Evolutionary conservation across 164 flowering plant genomes (phyloP), one percentile per base, ranked within the genome.

Genomic region (Berberis vulgaris): DNA sequence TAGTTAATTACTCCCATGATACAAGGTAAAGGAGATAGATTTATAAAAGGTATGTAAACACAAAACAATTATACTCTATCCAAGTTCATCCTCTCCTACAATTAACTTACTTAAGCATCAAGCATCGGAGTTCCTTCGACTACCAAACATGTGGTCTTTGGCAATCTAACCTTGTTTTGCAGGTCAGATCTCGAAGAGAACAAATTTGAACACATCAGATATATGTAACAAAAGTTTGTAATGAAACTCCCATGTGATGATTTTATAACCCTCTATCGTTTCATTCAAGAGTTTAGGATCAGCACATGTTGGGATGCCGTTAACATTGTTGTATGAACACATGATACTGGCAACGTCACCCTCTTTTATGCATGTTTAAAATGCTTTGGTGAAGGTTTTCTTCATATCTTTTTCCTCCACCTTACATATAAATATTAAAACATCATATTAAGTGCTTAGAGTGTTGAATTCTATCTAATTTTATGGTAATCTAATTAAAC

Each of bases 281-380:
- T 56, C n/a, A 3, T 55, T 52, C 40, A 71, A 46, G 5, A 72
- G 75, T 41, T 45, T 67, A 10, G 61, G 40, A 41, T 72, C 69
- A 0, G 71, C 68, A 38, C 75, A 72, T 8, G 75, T 49, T 0
- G 68, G 75, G 39, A 68, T 60, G 52, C 68, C 75, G 55, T 72
- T 68, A 2, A 68, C 67, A 0, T 54, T 49, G 61, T 72, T 72
- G 50, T 72, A 67, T 4, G 71, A 72, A n/a, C 75, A 72, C 71
- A 72, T 67, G 4, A 72, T 68, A 43, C 71, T 64, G 40, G 68
- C 65, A 7, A 64, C 71, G 42, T 67, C 71, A 1, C 71, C 75
- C 6, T 72, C 75, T 63, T 64, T 68, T 1, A 72, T 63, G 12
- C 75, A 68, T 66, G 65, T 72, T 66, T 72, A 69, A 38, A 72